A percentile compares a stretch with the other conserved stretches of the same genome.
These are phyloP conservation scores for Ceratocystiopsis minuta DNA, from an alignment of 2,329 filamentous ascomycete genomes.

Conservation along the genomic window DNA sequence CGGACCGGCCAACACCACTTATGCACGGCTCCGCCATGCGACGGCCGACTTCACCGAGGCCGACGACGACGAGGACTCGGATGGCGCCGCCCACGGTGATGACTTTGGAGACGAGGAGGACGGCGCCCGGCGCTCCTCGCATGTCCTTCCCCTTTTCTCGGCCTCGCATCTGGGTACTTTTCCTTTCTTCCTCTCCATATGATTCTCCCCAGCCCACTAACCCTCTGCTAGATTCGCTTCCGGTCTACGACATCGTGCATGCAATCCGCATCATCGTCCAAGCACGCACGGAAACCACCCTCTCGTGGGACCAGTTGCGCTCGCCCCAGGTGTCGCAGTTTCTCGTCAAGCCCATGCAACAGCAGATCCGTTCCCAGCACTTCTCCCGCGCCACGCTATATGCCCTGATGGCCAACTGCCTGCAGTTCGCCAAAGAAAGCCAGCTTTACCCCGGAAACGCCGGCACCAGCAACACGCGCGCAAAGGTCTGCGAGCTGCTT, in stretches of 20 bases:
- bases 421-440: slow-evolving; percentile 82
- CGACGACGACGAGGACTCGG: slow-evolving; percentile 30
- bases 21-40: slow-evolving; percentile 29
- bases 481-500: slow-evolving; percentile 76
- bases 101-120: slow-evolving; percentile 18
- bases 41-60: slow-evolving; percentile 48
- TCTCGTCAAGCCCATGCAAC: slow-evolving; percentile 84
- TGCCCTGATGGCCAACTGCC: slow-evolving; percentile 78
- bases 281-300: slow-evolving; percentile 72
- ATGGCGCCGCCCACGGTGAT: slow-evolving; percentile 13
- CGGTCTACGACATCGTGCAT: slow-evolving; percentile 81
- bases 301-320: slow-evolving; percentile 86
- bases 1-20: slow-evolving; percentile 15
- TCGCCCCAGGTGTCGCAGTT: slow-evolving; percentile 96
- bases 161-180: slow-evolving; percentile 52
- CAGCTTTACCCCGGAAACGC: slow-evolving; percentile 68
- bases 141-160: slow-evolving; percentile 60
- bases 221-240: slow-evolving; percentile 48
- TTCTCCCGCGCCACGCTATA: slow-evolving; percentile 78
- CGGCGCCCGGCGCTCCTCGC: slow-evolving; percentile 11
- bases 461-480: slow-evolving; percentile 66
- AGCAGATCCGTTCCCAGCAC: slow-evolving; percentile 66
- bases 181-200: background rate
- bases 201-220: background rate
- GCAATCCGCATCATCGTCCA: slow-evolving; percentile 72